These are phyloP conservation scores for Pythium monospermum DNA, from an alignment of 352 stramenopile genomes.

Conservation along the genomic window DNA sequence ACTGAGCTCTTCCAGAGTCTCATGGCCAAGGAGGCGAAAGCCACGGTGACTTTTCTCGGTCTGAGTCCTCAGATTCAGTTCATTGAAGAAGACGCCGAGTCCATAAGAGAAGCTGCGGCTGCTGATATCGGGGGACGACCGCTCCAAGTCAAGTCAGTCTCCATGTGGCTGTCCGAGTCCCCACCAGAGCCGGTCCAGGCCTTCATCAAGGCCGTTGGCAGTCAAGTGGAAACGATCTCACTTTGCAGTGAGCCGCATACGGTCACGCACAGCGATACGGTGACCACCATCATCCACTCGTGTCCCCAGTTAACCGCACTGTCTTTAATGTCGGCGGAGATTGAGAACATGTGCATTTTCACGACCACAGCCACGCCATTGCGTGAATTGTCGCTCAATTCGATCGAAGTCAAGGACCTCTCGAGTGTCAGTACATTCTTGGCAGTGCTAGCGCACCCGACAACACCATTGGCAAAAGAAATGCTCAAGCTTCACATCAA, in stretches of 20 bases:
- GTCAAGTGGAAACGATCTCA: background rate
- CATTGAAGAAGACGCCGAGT: slow-evolving; percentile 1
- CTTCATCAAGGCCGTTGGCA: background rate
- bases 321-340: slow-evolving; percentile 1
- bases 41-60: background rate
- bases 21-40: background rate
- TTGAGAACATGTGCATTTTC: slow-evolving; percentile 7
- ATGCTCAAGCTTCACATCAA: slow-evolving; percentile 11
- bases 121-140: too few species aligned
- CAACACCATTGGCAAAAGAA: background rate
- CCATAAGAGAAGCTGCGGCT: slow-evolving; percentile 4
- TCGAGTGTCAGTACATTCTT: background rate
- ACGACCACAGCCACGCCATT: background rate
- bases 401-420: slow-evolving; percentile 1
- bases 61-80: slow-evolving; percentile 13
- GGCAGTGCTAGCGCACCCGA: background rate
- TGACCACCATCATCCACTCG: background rate
- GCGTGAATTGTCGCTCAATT: slow-evolving; percentile 1
- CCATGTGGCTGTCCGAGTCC: slow-evolving; percentile 11
- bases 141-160: background rate
- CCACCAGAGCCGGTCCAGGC: slow-evolving; percentile 1
- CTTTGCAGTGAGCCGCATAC: slow-evolving; percentile 9
- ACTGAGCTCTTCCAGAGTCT: slow-evolving; percentile 7
- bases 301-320: slow-evolving; percentile 2
- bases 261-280: slow-evolving; percentile 2